Conservation (phyloP, 305 asterid genomes). For the Coffea humblotiana region DNA sequence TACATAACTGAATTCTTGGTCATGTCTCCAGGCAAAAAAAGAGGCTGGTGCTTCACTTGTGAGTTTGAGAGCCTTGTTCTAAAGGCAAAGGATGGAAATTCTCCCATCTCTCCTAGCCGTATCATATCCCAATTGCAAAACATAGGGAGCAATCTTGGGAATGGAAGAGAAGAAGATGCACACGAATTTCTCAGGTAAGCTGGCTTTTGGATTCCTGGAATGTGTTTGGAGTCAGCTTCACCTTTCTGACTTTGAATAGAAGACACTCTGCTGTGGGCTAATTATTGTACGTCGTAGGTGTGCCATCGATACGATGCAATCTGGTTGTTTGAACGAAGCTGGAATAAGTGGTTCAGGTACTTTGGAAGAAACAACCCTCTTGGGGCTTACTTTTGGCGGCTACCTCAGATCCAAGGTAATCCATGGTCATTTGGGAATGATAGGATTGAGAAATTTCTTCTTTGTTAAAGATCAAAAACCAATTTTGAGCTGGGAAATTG, state of each 20-base stretch:
- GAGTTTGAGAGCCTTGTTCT: slow-evolving; percentile 63
- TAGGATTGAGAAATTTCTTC: slow-evolving; percentile 16
- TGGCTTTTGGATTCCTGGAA: slow-evolving; percentile 16
- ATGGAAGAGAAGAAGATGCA: slow-evolving; percentile 93
- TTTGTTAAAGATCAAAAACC: not conserved
- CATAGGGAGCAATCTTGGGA: slow-evolving; percentile 62
- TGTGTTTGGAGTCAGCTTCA: not conserved
- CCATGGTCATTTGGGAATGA: slow-evolving; percentile 15
- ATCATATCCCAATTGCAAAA: slow-evolving; percentile 59
- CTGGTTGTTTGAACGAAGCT: slow-evolving; percentile 59
- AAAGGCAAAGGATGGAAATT: slow-evolving; percentile 51
- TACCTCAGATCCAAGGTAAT: slow-evolving; percentile 81
- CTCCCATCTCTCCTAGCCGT: slow-evolving; percentile 58
- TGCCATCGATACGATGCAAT: slow-evolving; percentile 78
- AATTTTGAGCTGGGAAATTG: not conserved
- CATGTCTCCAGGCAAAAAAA: slow-evolving; percentile 44
- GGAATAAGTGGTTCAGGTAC: slow-evolving; percentile 42
- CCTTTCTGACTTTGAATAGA: slow-evolving; percentile 12
- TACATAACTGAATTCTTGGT: slow-evolving; percentile 14
- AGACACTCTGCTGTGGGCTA: not conserved
- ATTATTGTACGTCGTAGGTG: slow-evolving; percentile 38
- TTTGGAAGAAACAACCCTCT: slow-evolving; percentile 63
- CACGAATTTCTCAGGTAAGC: slow-evolving; percentile 86
- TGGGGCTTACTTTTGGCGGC: slow-evolving; percentile 89
- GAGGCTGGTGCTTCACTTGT: slow-evolving; percentile 81